phyloP scores from a whole-genome alignment of 768 basidiomycete genomes.

The Mycena galericulata region DNA sequence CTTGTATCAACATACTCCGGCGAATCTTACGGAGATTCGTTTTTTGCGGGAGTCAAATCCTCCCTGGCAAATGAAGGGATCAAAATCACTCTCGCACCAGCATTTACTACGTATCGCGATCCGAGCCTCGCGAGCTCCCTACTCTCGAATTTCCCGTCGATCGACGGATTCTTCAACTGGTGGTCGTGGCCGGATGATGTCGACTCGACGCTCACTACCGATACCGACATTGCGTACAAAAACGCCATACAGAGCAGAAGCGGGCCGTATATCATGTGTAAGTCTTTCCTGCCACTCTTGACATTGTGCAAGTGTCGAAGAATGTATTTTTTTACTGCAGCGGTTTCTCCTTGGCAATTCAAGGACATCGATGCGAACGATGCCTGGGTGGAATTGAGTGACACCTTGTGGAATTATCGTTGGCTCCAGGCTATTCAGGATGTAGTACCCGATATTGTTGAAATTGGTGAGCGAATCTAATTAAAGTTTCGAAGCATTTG shows the following conservation, averaged over 20 bases:
- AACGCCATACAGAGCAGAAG: slow-evolving; percentile 33
- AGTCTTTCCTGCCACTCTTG: background rate
- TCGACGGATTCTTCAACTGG: slow-evolving; percentile 50
- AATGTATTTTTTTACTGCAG: slow-evolving; percentile 12
- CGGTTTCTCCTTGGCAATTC: slow-evolving; percentile 44
- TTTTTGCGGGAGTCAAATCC: slow-evolving; percentile 36
- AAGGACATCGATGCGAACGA: slow-evolving; percentile 38
- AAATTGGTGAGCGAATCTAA: slow-evolving; percentile 29
- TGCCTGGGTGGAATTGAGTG: slow-evolving; percentile 40
- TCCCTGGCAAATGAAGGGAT: slow-evolving; percentile 38
- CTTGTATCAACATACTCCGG: slow-evolving; percentile 54
- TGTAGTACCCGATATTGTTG: slow-evolving; percentile 41
- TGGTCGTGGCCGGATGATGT: slow-evolving; percentile 47
- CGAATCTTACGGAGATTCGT: slow-evolving; percentile 45
- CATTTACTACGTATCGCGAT: slow-evolving; percentile 44
- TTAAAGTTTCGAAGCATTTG: background rate
- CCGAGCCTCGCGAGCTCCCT: slow-evolving; percentile 34
- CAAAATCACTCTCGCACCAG: slow-evolving; percentile 46
- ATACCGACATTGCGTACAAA: slow-evolving; percentile 43
- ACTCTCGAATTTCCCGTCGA: slow-evolving; percentile 41
- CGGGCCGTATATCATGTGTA: slow-evolving; percentile 47
- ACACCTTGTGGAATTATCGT: slow-evolving; percentile 43
- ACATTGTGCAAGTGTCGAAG: too few species aligned
- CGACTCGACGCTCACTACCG: slow-evolving; percentile 37
- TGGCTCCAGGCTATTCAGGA: slow-evolving; percentile 42